A percentile compares a stretch with the other conserved stretches of the same genome.
phyloP scores from a whole-genome alignment of 331 rosid species.

The Pyrus hybrid region DNA sequence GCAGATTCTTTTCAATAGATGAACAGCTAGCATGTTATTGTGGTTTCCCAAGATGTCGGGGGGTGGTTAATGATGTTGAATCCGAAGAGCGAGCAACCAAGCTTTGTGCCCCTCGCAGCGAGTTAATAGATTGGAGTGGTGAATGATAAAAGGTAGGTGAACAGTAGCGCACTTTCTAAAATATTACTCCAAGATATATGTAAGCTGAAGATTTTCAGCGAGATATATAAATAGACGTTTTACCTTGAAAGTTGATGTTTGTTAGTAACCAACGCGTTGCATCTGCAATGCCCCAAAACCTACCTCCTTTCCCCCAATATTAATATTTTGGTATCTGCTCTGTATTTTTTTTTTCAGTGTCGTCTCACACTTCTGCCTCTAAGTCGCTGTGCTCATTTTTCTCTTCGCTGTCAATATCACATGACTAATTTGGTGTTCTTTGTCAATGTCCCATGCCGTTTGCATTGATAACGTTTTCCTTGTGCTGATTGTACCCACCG shows the following conservation, averaged over 20 bases:
- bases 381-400: too few species aligned
- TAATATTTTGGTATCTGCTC: too few species aligned
- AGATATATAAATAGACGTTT: too few species aligned
- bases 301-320: too few species aligned
- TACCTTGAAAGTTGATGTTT: too few species aligned
- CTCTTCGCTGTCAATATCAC: too few species aligned
- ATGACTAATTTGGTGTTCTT: neutral
- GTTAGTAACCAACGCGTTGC: too few species aligned
- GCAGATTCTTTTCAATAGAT: conserved; percentile 89
- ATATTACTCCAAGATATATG: too few species aligned
- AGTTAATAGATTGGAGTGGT: conserved; percentile 82
- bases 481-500: conserved; percentile 10
- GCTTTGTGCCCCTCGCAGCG: conserved; percentile 54
- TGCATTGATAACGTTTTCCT: neutral
- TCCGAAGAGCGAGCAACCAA: conserved; percentile 89
- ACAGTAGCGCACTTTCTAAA: neutral
- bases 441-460: neutral
- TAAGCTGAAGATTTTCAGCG: too few species aligned
- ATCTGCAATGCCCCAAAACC: too few species aligned
- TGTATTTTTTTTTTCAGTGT: neutral
- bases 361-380: too few species aligned
- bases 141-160: conserved; percentile 55
- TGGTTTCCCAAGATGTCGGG: conserved; percentile 87
- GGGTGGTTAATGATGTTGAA: conserved; percentile 84
- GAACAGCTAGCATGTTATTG: conserved; percentile 92